Evolutionary conservation across 208 protist species (phyloP).

Genomic region (Tetramitus jugosus): DNA sequence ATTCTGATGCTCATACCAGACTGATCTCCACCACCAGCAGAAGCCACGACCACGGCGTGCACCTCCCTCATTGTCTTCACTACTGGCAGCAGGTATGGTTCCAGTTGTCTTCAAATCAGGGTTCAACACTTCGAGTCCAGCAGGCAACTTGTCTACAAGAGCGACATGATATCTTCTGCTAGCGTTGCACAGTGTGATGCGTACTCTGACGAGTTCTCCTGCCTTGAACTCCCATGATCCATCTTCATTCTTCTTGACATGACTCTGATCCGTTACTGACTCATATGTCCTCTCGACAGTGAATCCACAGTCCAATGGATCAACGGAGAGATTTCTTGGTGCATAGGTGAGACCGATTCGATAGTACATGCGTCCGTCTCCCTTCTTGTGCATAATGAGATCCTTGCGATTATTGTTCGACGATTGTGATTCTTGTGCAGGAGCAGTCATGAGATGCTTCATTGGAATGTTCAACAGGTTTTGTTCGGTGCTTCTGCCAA

Average conservation of each 20-base stretch:
- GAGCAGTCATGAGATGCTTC: neutral
- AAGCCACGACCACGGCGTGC: no score
- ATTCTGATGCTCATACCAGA: constrained; percentile 25
- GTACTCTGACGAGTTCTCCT: neutral
- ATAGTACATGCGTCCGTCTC: constrained; percentile 17
- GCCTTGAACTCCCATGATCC: neutral
- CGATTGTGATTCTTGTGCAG: neutral
- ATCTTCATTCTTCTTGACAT: neutral
- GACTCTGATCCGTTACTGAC: neutral
- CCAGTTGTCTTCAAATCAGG: neutral
- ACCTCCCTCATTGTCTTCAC: no score
- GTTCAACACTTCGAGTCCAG: neutral
- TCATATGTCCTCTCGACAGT: constrained; percentile 16
- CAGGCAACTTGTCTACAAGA: neutral
- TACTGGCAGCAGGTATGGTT: no score
- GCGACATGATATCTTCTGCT: neutral
- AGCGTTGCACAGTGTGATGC: neutral
- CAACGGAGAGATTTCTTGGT: neutral
- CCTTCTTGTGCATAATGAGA: neutral
- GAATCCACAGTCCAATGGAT: neutral
- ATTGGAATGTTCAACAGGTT: constrained; percentile 8
- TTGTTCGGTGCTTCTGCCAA: neutral
- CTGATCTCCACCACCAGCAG: no score
- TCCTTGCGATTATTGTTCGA: neutral
- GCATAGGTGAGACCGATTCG: constrained; percentile 17